phyloP scores from a whole-genome alignment of 108 stramenopile genomes.

The Discostella stelligeroides region DNA sequence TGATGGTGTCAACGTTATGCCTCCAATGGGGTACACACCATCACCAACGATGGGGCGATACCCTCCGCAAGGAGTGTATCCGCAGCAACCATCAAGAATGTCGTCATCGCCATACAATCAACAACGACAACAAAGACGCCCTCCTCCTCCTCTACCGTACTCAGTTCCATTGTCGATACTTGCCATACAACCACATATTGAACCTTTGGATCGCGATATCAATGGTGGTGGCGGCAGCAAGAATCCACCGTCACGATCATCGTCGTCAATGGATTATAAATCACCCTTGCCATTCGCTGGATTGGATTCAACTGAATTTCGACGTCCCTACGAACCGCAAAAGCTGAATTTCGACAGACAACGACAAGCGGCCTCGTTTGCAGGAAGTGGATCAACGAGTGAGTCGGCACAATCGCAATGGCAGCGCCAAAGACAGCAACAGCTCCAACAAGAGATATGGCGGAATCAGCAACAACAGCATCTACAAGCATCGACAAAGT shows the following conservation, averaged over 20 bases:
- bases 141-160: background rate
- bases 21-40: background rate
- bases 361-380: too few relatives aligned
- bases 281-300: background rate
- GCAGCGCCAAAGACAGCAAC: background rate
- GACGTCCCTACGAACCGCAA: constrained; percentile 3
- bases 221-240: background rate
- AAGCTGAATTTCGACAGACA: too few relatives aligned
- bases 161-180: constrained; percentile 6
- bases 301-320: constrained; percentile 4
- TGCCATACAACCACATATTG: constrained; percentile 6
- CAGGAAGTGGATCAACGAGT: background rate
- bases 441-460: background rate
- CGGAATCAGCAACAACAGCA: background rate
- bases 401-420: background rate
- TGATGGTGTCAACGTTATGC: background rate
- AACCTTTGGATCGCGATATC: background rate
- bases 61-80: background rate
- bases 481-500: background rate
- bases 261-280: background rate
- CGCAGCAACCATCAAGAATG: background rate
- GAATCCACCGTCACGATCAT: background rate
- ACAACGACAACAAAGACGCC: background rate
- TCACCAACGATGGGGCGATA: background rate
- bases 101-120: background rate